phyloP scores from a whole-genome alignment of 768 basidiomycete species.

The Imleria badia region DNA sequence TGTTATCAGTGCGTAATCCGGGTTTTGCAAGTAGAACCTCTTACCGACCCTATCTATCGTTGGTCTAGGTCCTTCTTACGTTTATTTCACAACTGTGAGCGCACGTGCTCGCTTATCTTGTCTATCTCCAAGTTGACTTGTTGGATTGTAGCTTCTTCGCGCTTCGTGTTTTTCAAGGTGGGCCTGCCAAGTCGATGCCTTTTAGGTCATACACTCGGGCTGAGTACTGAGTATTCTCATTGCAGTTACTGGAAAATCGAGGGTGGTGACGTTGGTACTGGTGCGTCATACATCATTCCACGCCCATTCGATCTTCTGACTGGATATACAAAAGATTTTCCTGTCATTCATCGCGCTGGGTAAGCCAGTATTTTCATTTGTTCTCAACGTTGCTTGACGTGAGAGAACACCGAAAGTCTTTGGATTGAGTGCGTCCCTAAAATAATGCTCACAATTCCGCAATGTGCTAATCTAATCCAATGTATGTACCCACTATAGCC shows the following conservation, averaged over 20 bases:
- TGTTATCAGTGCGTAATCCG: constrained; percentile 22
- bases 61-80: constrained; percentile 23
- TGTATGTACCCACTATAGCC: constrained; percentile 6
- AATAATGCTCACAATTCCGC: not conserved
- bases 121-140: not conserved
- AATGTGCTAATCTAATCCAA: not conserved
- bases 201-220: not conserved
- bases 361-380: constrained; percentile 5
- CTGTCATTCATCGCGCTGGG: constrained; percentile 23
- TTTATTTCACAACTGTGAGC: constrained; percentile 30
- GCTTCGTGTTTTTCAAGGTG: constrained; percentile 26
- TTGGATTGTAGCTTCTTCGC: constrained; percentile 23
- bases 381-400: constrained; percentile 12
- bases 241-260: constrained; percentile 23
- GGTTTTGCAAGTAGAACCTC: not conserved
- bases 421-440: constrained; percentile 26
- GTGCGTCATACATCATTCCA: constrained; percentile 12
- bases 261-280: constrained; percentile 8
- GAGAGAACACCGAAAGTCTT: constrained; percentile 18
- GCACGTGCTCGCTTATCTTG: not conserved
- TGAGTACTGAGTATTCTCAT: not conserved
- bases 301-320: not conserved
- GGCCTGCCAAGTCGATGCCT: not conserved
- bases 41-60: not conserved
- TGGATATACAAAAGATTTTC: constrained; percentile 8